These are phyloP conservation scores for Pseudogymnoascus sp. DNA, from an alignment of 2,329 filamentous ascomycete species.

Conservation along the genomic window DNA sequence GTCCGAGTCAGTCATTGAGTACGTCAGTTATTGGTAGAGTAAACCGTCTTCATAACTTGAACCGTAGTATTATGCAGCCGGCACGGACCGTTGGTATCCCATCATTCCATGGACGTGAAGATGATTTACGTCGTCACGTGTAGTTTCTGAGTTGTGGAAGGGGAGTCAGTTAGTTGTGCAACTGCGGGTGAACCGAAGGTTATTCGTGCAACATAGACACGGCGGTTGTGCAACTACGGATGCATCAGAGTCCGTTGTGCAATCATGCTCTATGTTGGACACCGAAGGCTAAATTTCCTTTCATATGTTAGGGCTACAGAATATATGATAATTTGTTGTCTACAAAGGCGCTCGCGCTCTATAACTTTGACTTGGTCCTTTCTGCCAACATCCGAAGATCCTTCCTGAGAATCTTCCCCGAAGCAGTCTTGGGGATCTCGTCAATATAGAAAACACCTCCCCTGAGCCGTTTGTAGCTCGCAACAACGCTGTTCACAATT, in stretches of 20 bases:
- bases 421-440: not conserved
- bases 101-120: not conserved
- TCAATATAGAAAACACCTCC: not conserved
- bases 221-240: not conserved
- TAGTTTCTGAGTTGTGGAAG: not conserved
- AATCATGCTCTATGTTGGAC: not conserved
- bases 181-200: not conserved
- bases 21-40: not conserved
- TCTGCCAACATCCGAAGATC: conserved; percentile 29
- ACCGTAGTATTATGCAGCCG: not conserved
- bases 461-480: not conserved
- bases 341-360: not conserved
- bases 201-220: not conserved
- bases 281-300: not conserved
- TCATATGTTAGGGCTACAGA: not conserved
- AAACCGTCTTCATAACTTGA: not conserved
- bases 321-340: not conserved
- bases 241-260: not conserved
- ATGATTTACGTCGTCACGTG: not conserved
- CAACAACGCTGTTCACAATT: conserved; percentile 23
- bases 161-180: not conserved
- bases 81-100: not conserved
- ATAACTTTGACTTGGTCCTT: not conserved
- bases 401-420: conserved; percentile 17
- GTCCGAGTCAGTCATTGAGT: not conserved